Evolutionary conservation across 73 alveolate genomes (phyloP).

Genomic region (Loxodes magnus): DNA sequence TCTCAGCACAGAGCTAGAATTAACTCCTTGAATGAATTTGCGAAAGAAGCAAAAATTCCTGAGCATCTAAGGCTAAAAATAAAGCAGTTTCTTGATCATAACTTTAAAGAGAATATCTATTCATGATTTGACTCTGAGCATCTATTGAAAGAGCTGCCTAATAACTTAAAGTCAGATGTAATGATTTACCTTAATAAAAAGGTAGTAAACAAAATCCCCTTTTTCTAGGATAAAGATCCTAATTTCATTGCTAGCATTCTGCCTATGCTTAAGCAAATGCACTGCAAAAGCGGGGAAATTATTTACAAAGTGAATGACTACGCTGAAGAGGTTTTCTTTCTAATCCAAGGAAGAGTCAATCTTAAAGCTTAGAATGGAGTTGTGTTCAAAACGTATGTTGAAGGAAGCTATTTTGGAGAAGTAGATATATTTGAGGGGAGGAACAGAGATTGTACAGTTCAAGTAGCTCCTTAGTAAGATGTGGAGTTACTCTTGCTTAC

Average conservation of each 20-base stretch:
- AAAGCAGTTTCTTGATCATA: slow-evolving; percentile 20
- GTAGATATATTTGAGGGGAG: slow-evolving; percentile 23
- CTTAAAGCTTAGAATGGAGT: slow-evolving; percentile 35
- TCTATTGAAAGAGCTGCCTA: slow-evolving; percentile 34
- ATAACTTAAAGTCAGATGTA: slow-evolving; percentile 21
- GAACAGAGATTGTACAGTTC: slow-evolving; percentile 23
- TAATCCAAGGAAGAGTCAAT: slow-evolving; percentile 47
- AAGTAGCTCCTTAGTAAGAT: neutral
- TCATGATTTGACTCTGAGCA: slow-evolving; percentile 29
- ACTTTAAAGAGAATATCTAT: slow-evolving; percentile 25
- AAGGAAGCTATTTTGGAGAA: slow-evolving; percentile 42
- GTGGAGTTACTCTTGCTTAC: slow-evolving; percentile 17
- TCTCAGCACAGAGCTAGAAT: slow-evolving; percentile 18
- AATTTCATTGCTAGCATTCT: slow-evolving; percentile 24
- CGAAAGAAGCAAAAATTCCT: slow-evolving; percentile 32
- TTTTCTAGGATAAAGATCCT: slow-evolving; percentile 39
- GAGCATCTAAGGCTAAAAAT: slow-evolving; percentile 25
- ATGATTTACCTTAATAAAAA: slow-evolving; percentile 34
- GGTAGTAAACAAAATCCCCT: slow-evolving; percentile 21
- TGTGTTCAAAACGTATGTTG: slow-evolving; percentile 21
- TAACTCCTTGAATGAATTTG: slow-evolving; percentile 35
- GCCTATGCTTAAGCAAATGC: slow-evolving; percentile 19
- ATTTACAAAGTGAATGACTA: slow-evolving; percentile 29
- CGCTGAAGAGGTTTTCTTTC: slow-evolving; percentile 37
- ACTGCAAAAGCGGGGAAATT: slow-evolving; percentile 22